Evolutionary conservation across 257 asterid genomes (phyloP), one percentile per base, ranked within the genome.

Genomic region (Ilex asprella): DNA sequence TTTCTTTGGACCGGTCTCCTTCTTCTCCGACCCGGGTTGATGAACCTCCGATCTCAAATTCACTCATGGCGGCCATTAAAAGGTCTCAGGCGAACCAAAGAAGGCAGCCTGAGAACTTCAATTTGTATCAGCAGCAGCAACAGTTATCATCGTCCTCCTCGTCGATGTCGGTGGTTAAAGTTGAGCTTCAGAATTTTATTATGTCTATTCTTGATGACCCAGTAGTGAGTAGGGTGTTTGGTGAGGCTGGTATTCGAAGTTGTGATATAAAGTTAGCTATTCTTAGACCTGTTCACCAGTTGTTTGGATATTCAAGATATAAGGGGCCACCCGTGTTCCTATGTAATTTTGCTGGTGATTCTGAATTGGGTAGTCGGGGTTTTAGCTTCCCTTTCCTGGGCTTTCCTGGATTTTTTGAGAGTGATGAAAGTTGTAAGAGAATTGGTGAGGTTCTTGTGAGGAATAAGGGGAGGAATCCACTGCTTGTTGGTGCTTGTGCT

Each of bases 41-140:
- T 16, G 89, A 84, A 72, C 97, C 98, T 9, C 95, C 94, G 30
- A 88, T 88, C 1, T 79, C 98, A 29, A 91, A 91, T 56, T 88
- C 98, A 0, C 79, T 91, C 27, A 88, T 91, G 97, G 97, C 97
- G 14, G 98, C 98, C 14, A 70, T 88, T 5, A 91, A 91, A 27
- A 68, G 98, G 64, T 91, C 97, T 49, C 97, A 91, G 64, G 95
- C 97, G 0, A 84, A 78, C 58, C 98, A 88, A 61, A 73, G 98
- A 49, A 64, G 97, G 54, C 97, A 88, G 72, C 98, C 95, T 7
- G 95, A 89, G 67, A 89, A 83, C 55, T 81, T 83, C 62, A 77
- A 62, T 51, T 79, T 78, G 51, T 89, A 89, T 67, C 97, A 89
- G 62, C 88, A 79, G 2, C 86, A 80, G 11, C 74, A 35, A 35